A percentile compares a stretch with the other conserved stretches of the same genome.
Evolutionary conservation across 345 rosid species (phyloP).

Genomic region (Citrus trifoliata): DNA sequence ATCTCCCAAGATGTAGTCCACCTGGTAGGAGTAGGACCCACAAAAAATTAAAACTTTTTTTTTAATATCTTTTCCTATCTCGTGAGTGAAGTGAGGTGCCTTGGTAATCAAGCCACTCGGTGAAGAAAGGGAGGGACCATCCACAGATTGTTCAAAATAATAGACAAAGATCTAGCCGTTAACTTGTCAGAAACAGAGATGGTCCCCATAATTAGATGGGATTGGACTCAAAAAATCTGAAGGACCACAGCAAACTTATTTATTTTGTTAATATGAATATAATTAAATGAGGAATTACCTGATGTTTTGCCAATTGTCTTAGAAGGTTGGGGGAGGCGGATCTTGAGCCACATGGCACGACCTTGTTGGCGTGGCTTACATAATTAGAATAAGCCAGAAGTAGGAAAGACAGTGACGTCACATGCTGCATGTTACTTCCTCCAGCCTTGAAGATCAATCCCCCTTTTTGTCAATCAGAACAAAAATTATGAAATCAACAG

Average conservation of each 20-base stretch:
- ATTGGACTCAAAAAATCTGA: background rate
- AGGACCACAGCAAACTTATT: too few relatives aligned
- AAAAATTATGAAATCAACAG: background rate
- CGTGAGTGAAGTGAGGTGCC: background rate
- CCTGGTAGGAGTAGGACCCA: slow-evolving; percentile 42
- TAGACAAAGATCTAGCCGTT: slow-evolving; percentile 22
- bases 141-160: background rate
- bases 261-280: background rate
- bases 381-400: slow-evolving; percentile 86
- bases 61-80: slow-evolving; percentile 1
- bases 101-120: slow-evolving; percentile 5
- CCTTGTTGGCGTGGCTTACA: slow-evolving; percentile 60
- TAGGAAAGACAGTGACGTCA: slow-evolving; percentile 82
- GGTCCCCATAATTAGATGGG: slow-evolving; percentile 6
- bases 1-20: slow-evolving; percentile 93
- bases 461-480: slow-evolving; percentile 29
- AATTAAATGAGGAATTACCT: slow-evolving; percentile 26
- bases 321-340: slow-evolving; percentile 57
- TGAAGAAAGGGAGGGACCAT: slow-evolving; percentile 1
- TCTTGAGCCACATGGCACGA: slow-evolving; percentile 54
- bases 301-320: slow-evolving; percentile 56
- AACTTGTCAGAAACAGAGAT: slow-evolving; percentile 11
- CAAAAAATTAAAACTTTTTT: background rate
- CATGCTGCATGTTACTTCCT: slow-evolving; percentile 97
- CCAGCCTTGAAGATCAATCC: slow-evolving; percentile 87